These are phyloP conservation scores for Gleditsia sinensis DNA, from an alignment of 306 rosid genomes.

Conservation along the genomic window DNA sequence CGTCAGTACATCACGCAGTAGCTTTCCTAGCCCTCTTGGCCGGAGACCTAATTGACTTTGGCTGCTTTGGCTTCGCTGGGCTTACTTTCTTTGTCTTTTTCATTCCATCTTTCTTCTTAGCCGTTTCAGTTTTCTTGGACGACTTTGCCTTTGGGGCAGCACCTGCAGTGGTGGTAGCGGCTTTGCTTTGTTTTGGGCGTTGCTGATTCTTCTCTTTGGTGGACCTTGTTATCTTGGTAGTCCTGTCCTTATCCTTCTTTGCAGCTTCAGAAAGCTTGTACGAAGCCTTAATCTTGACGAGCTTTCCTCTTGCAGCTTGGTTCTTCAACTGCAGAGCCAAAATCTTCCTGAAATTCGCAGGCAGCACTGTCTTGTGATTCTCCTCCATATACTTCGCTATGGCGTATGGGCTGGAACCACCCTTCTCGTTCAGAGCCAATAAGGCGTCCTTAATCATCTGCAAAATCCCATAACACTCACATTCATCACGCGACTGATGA, in stretches of 20 bases:
- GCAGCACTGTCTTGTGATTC: conserved; percentile 75
- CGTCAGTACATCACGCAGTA: neutral
- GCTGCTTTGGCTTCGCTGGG: conserved; percentile 68
- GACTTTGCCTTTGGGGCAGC: conserved; percentile 11
- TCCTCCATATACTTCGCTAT: conserved; percentile 87
- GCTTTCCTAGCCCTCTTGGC: conserved; percentile 59
- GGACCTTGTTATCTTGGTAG: conserved; percentile 12
- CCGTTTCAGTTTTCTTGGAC: neutral
- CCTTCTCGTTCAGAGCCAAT: conserved; percentile 61
- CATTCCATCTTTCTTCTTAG: conserved; percentile 21
- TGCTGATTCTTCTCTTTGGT: conserved; percentile 28
- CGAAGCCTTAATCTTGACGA: conserved; percentile 74
- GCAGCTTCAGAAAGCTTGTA: conserved; percentile 59
- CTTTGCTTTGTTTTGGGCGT: conserved; percentile 13
- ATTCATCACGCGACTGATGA: too few species aligned
- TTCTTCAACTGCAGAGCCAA: conserved; percentile 73
- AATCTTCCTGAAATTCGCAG: conserved; percentile 72
- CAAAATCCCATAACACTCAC: neutral
- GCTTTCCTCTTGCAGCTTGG: conserved; percentile 62
- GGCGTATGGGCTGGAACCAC: conserved; percentile 86
- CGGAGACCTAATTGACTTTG: conserved; percentile 68
- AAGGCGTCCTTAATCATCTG: conserved; percentile 89
- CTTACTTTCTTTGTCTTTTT: conserved; percentile 53
- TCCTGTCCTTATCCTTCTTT: conserved; percentile 30
- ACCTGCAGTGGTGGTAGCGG: neutral